A percentile compares a stretch with the other conserved stretches of the same genome.
These are phyloP conservation scores for Tilletia caries DNA, from an alignment of 1,284 basidiomycete genomes.

Conservation along the genomic window DNA sequence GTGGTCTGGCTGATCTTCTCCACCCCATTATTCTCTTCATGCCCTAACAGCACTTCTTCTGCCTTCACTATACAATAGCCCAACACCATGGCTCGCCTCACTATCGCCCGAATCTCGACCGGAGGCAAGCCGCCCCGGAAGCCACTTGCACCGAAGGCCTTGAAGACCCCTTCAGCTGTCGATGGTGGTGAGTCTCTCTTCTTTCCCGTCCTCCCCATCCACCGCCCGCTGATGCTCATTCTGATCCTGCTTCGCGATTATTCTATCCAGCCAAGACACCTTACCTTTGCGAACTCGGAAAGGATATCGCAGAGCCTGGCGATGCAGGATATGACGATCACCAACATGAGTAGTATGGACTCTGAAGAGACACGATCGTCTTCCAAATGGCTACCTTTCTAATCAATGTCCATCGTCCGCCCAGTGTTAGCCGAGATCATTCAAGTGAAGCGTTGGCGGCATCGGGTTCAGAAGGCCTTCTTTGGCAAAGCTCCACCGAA, in stretches of 20 bases:
- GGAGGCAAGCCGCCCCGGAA: too few species aligned
- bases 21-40: too few species aligned
- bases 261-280: background rate
- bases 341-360: background rate
- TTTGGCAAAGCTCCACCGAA: constrained; percentile 61
- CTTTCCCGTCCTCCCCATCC: background rate
- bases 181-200: background rate
- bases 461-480: constrained; percentile 84
- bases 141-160: too few species aligned
- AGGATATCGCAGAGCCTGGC: background rate
- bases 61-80: too few species aligned
- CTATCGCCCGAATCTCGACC: too few species aligned
- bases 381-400: background rate
- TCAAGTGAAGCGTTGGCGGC: constrained; percentile 68
- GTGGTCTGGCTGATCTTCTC: too few species aligned
- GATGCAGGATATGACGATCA: background rate
- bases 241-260: background rate
- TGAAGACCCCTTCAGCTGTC: background rate
- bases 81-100: too few species aligned
- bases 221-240: background rate
- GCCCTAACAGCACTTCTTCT: too few species aligned
- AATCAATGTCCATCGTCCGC: too few species aligned
- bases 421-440: constrained; percentile 59
- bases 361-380: background rate
- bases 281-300: background rate